Conservation (phyloP, 768 basidiomycete genomes). For the Leucosporidium scottii region DNA sequence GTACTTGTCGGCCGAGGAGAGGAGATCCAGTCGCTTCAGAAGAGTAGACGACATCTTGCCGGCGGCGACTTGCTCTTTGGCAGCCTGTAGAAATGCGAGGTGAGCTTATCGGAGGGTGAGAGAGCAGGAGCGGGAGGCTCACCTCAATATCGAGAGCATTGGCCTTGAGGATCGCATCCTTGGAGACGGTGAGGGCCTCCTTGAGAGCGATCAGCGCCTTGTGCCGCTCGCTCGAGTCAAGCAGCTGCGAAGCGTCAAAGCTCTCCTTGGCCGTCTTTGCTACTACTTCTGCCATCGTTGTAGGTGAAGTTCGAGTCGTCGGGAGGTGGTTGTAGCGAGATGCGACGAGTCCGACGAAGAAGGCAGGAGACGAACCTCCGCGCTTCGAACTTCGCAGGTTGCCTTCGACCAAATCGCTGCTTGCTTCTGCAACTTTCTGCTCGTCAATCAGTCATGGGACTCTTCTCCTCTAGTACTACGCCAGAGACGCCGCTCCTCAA, state of each 20-base stretch:
- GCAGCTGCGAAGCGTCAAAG: conserved; percentile 78
- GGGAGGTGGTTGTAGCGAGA: too few relatives aligned
- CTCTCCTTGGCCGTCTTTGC: conserved; percentile 73
- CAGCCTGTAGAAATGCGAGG: conserved; percentile 51
- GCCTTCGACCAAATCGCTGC: too few relatives aligned
- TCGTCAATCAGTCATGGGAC: too few relatives aligned
- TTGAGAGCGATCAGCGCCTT: conserved; percentile 65
- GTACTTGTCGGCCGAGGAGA: conserved; percentile 71
- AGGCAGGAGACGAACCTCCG: too few relatives aligned
- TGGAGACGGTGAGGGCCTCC: conserved; percentile 57
- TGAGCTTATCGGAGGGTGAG: not conserved
- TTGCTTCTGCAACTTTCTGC: too few relatives aligned
- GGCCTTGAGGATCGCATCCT: conserved; percentile 64
- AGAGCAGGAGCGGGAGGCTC: not conserved
- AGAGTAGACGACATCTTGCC: conserved; percentile 78
- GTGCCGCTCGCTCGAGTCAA: conserved; percentile 61
- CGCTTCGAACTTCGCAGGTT: too few relatives aligned
- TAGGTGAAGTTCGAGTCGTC: not conserved
- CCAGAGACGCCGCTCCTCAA: too few relatives aligned
- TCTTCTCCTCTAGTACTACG: too few relatives aligned
- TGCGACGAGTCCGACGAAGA: too few relatives aligned
- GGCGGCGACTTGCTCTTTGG: conserved; percentile 65
- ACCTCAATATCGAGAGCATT: conserved; percentile 50
- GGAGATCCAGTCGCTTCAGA: conserved; percentile 71
- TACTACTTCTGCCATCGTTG: conserved; percentile 48